Conservation (phyloP, 345 rosid genomes). For the Eutrema heterophyllum region DNA sequence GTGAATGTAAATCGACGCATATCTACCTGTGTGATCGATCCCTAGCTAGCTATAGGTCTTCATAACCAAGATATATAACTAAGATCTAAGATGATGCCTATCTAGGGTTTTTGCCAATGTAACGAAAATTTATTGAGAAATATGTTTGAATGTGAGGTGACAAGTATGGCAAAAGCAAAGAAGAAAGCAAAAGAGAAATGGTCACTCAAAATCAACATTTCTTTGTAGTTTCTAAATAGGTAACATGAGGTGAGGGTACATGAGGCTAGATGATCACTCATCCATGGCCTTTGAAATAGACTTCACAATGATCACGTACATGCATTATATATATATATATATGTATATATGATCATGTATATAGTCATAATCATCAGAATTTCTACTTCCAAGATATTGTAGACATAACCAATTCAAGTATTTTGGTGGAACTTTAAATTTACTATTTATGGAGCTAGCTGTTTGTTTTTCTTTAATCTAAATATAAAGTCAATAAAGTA, state of each 20-base stretch:
- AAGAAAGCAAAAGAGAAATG: constrained; percentile 17
- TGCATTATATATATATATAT: background rate
- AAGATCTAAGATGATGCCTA: constrained; percentile 4
- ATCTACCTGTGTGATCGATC: constrained; percentile 22
- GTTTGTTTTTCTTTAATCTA: background rate
- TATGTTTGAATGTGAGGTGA: constrained; percentile 16
- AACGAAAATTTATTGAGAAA: constrained; percentile 4
- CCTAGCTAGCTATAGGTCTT: constrained; percentile 14
- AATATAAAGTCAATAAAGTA: background rate
- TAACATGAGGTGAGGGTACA: constrained; percentile 27
- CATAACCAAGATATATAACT: background rate
- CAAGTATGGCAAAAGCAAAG: constrained; percentile 23
- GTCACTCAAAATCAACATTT: constrained; percentile 17
- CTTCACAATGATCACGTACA: background rate
- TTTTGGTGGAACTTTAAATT: background rate
- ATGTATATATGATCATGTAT: background rate
- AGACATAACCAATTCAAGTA: constrained; percentile 12
- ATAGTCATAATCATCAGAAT: background rate
- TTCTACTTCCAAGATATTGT: constrained; percentile 9
- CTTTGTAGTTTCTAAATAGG: constrained; percentile 28
- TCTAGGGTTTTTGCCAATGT: constrained; percentile 7
- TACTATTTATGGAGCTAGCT: constrained; percentile 13
- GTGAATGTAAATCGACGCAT: constrained; percentile 6
- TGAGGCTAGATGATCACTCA: constrained; percentile 12
- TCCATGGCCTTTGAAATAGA: constrained; percentile 21